A percentile compares a stretch with the other conserved stretches of the same genome.
Evolutionary conservation across 2,329 filamentous ascomycete species (phyloP).

Genomic region (Apiospora marii): DNA sequence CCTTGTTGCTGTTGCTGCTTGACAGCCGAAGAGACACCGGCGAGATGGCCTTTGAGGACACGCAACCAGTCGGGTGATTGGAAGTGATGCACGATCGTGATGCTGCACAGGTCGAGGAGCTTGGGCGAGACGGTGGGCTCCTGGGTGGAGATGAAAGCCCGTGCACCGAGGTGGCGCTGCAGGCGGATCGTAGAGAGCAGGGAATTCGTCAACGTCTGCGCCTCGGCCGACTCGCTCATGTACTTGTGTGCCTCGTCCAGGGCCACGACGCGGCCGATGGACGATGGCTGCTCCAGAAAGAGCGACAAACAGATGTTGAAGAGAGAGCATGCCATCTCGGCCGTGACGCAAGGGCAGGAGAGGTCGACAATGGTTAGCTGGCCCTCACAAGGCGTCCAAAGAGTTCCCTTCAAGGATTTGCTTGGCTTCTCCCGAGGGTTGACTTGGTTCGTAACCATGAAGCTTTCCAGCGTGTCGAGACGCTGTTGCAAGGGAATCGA

Average conservation of each 20-base stretch:
- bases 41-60: constrained; percentile 54
- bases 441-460: constrained; percentile 53
- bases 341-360: constrained; percentile 74
- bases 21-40: constrained; percentile 44
- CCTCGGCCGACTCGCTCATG: constrained; percentile 65
- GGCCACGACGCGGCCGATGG: constrained; percentile 67
- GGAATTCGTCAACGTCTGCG: constrained; percentile 64
- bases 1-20: constrained; percentile 26
- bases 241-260: constrained; percentile 85
- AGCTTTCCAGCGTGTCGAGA: constrained; percentile 69
- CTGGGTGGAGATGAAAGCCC: constrained; percentile 78
- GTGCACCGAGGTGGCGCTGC: constrained; percentile 73
- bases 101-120: constrained; percentile 74
- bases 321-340: constrained; percentile 71
- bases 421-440: constrained; percentile 32
- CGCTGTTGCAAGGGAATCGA: constrained; percentile 63
- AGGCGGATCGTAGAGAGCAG: constrained; percentile 71
- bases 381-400: constrained; percentile 44
- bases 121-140: constrained; percentile 75
- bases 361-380: constrained; percentile 74
- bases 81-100: constrained; percentile 79
- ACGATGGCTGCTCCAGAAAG: constrained; percentile 64
- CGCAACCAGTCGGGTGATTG: constrained; percentile 69
- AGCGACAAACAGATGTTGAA: constrained; percentile 76
- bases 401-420: constrained; percentile 28